phyloP scores from a whole-genome alignment of 805 yeast species.

The Wickerhamomyces silvicola region DNA sequence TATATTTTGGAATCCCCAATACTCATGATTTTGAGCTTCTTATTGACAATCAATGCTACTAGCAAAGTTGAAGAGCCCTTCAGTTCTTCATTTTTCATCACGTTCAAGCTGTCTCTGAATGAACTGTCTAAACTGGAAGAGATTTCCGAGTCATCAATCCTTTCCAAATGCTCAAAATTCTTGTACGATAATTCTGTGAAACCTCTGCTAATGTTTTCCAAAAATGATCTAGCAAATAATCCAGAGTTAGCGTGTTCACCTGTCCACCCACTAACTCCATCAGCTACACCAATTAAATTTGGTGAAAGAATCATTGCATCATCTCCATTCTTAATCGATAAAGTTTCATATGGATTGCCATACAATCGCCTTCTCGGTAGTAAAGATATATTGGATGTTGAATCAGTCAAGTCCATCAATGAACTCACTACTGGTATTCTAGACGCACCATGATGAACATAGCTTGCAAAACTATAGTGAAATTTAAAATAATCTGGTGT shows the following conservation, averaged over 20 bases:
- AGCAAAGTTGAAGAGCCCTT: slow-evolving; percentile 46
- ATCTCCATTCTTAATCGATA: slow-evolving; percentile 48
- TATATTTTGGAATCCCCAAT: slow-evolving; percentile 47
- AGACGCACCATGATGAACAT: slow-evolving; percentile 39
- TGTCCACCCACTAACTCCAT: slow-evolving; percentile 54
- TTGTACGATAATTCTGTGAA: slow-evolving; percentile 21
- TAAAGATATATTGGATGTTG: slow-evolving; percentile 34
- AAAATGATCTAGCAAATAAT: slow-evolving; percentile 45
- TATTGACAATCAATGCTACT: slow-evolving; percentile 43
- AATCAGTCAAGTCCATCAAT: slow-evolving; percentile 44
- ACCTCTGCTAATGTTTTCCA: slow-evolving; percentile 41
- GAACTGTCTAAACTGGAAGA: slow-evolving; percentile 40
- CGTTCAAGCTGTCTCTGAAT: slow-evolving; percentile 39
- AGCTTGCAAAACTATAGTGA: slow-evolving; percentile 38
- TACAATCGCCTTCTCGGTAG: slow-evolving; percentile 45
- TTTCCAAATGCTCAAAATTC: slow-evolving; percentile 26
- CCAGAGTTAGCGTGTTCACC: slow-evolving; percentile 41
- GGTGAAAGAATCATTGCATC: slow-evolving; percentile 53
- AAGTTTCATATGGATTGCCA: slow-evolving; percentile 46
- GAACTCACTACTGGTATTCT: slow-evolving; percentile 38
- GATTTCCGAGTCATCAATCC: slow-evolving; percentile 37
- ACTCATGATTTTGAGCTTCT: slow-evolving; percentile 37
- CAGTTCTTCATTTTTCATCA: slow-evolving; percentile 42
- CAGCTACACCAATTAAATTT: slow-evolving; percentile 46
- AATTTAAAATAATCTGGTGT: slow-evolving; percentile 35